Percentiles rank a stretch among this genome's conserved stretches.
phyloP scores from a whole-genome alignment of 2,329 filamentous ascomycete species.

The Trichoderma endophyticum region DNA sequence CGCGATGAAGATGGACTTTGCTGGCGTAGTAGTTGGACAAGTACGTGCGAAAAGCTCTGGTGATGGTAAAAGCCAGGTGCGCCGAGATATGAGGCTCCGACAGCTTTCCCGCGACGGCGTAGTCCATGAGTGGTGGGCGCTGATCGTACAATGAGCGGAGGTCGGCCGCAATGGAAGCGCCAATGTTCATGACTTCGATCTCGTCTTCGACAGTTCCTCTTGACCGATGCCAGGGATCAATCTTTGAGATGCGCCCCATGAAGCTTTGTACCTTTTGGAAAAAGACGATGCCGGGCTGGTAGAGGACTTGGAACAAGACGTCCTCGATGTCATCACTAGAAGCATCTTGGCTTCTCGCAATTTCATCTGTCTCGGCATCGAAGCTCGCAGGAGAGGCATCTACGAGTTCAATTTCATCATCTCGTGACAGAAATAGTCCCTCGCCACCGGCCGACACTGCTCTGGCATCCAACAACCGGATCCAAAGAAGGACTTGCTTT shows the following conservation, averaged over 20 bases:
- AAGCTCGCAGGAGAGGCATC: slow-evolving; percentile 42
- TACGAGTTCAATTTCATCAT: slow-evolving; percentile 45
- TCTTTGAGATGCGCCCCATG: slow-evolving; percentile 54
- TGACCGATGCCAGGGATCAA: slow-evolving; percentile 54
- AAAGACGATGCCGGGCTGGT: slow-evolving; percentile 54
- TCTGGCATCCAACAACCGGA: slow-evolving; percentile 52
- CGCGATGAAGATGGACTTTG: slow-evolving; percentile 54
- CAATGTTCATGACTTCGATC: slow-evolving; percentile 56
- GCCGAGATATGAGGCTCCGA: slow-evolving; percentile 46
- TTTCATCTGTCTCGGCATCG: slow-evolving; percentile 28
- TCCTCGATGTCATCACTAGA: slow-evolving; percentile 44
- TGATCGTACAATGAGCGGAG: slow-evolving; percentile 48
- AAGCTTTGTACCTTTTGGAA: slow-evolving; percentile 58
- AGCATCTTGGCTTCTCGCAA: slow-evolving; percentile 23
- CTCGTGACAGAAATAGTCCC: slow-evolving; percentile 49
- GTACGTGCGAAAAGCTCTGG: slow-evolving; percentile 53
- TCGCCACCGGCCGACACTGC: slow-evolving; percentile 56
- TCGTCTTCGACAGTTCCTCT: slow-evolving; percentile 56
- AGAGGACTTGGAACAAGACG: slow-evolving; percentile 52
- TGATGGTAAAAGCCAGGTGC: slow-evolving; percentile 48
- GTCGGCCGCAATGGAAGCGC: slow-evolving; percentile 48
- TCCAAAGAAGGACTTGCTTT: slow-evolving; percentile 51
- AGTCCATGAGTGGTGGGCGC: slow-evolving; percentile 53
- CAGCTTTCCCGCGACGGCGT: slow-evolving; percentile 51
- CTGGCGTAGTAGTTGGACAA: slow-evolving; percentile 55